A percentile compares a stretch with the other conserved stretches of the same genome.
Conservation (phyloP, 768 basidiomycete genomes). For the Agrocybe praecox region DNA sequence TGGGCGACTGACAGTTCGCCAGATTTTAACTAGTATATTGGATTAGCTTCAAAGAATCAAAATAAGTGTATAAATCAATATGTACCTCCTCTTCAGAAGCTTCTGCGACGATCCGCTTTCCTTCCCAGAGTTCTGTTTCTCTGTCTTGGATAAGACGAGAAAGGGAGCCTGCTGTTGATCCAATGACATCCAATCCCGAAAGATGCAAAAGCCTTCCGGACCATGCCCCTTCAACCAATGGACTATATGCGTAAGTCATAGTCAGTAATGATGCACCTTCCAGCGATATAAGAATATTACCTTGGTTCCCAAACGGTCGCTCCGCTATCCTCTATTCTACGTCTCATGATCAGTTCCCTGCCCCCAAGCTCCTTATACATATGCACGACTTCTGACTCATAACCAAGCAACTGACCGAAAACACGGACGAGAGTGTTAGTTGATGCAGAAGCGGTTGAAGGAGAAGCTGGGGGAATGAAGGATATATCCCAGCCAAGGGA, state of each 20-base stretch:
- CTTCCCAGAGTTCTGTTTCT: slow-evolving; percentile 68
- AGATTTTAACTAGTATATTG: slow-evolving; percentile 17
- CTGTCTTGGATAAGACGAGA: slow-evolving; percentile 62
- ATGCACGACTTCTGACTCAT: slow-evolving; percentile 59
- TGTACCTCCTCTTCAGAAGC: slow-evolving; percentile 44
- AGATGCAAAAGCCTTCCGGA: slow-evolving; percentile 59
- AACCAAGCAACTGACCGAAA: slow-evolving; percentile 61
- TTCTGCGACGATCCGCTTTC: slow-evolving; percentile 57
- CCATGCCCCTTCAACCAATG: slow-evolving; percentile 62
- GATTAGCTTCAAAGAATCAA: background rate
- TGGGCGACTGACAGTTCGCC: slow-evolving; percentile 53
- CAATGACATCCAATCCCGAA: slow-evolving; percentile 64
- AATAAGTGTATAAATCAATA: background rate
- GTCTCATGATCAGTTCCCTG: slow-evolving; percentile 63
- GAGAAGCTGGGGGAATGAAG: slow-evolving; percentile 55
- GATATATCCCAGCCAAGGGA: slow-evolving; percentile 69
- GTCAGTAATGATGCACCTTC: background rate
- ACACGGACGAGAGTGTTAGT: slow-evolving; percentile 56
- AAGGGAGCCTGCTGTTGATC: slow-evolving; percentile 64
- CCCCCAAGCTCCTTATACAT: slow-evolving; percentile 74
- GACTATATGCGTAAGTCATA: slow-evolving; percentile 27
- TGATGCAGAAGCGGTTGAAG: slow-evolving; percentile 64
- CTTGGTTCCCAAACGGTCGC: slow-evolving; percentile 65
- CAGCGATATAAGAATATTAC: slow-evolving; percentile 27
- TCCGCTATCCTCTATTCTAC: slow-evolving; percentile 58